A percentile compares a stretch with the other conserved stretches of the same genome.
Conservation (phyloP, 306 rosid species). For the Fragaria iinumae region DNA sequence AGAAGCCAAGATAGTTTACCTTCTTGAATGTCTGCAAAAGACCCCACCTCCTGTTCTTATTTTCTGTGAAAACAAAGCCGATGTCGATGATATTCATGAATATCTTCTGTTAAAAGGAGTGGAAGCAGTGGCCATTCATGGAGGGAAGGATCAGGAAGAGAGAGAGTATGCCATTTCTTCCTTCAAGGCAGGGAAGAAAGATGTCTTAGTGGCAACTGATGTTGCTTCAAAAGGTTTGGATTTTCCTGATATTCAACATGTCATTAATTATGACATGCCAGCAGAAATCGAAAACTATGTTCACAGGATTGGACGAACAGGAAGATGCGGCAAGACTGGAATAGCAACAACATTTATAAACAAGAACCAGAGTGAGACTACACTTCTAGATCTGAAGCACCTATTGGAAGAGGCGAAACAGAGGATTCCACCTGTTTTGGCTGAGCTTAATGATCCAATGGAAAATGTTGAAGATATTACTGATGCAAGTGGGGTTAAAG, state of each 20-base stretch:
- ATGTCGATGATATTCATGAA: conserved; percentile 92
- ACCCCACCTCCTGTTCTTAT: conserved; percentile 87
- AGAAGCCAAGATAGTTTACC: conserved; percentile 88
- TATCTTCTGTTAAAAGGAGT: conserved; percentile 94
- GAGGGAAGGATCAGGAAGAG: conserved; percentile 97
- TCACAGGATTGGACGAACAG: conserved; percentile 93
- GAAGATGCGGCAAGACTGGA: conserved; percentile 94
- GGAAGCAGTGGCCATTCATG: conserved; percentile 92
- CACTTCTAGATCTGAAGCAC: conserved; percentile 90
- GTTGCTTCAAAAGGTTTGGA: conserved; percentile 95
- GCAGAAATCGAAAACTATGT: conserved; percentile 95
- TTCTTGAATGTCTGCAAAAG: conserved; percentile 86
- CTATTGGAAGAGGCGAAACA: conserved; percentile 97
- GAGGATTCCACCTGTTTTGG: conserved; percentile 92
- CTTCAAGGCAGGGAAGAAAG: conserved; percentile 80
- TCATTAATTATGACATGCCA: conserved; percentile 92
- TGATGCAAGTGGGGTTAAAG: conserved; percentile 77
- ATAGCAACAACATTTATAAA: conserved; percentile 90
- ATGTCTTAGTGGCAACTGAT: conserved; percentile 95
- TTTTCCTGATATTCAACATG: conserved; percentile 96
- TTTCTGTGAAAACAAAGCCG: conserved; percentile 90
- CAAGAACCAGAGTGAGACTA: conserved; percentile 92
- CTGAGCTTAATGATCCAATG: conserved; percentile 87
- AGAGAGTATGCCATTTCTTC: conserved; percentile 81
- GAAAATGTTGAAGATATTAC: conserved; percentile 72